Base-by-base conservation (phyloP, 306 rosid genomes). In the Fragaria vesca region DNA sequence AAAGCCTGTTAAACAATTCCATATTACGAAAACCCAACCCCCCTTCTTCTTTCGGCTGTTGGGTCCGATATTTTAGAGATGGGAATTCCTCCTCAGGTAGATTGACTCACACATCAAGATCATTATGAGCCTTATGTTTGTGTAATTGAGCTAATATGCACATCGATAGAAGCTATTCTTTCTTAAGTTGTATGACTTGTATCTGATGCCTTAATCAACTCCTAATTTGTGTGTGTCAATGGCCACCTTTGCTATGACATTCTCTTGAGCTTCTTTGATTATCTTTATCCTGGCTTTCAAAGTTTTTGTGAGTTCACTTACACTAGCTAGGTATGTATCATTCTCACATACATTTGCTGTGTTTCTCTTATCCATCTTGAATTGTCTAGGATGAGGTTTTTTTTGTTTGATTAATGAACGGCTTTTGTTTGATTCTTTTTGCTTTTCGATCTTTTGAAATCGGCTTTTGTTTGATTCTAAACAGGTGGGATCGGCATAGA, bases 71-170 rank as follows among this genome's bases (percentile, higher is more conserved):
- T 90, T 92, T 80, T 87, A 42, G 93, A 90, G 83, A 85, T 92
- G 13, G 96, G 96, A 81, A 77, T 90, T 15, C 95, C 93, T 76
- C 97, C 97, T 86, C 97, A 88, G 87, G 97, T 92, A 15, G 8
- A 69, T 71, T 58, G 26, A 46, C 12, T 71, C 62, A 4, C 28
- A 69, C 38, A 42, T 26, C 46, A 48, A 6, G n/a, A 3, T 30
- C 36, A 68, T n/a, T 21, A 11, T 68, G 17, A 12, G 9, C 40
- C 32, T 61, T 61, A 13, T 30, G 42, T n/a, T 5, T 13, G 13
- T 15, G 60, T 30, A 30, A 2, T 52, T 52, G 18, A 0, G 58
- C 58, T 52, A 6, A 6, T 6, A 52, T 52, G 60, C 60, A 18
- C 43, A 57, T 57, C 21, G 15, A 32, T 30, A 57, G 15, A 57